Evolutionary conservation across 768 basidiomycete species (phyloP).

Genomic region (Boletus sensibilis): DNA sequence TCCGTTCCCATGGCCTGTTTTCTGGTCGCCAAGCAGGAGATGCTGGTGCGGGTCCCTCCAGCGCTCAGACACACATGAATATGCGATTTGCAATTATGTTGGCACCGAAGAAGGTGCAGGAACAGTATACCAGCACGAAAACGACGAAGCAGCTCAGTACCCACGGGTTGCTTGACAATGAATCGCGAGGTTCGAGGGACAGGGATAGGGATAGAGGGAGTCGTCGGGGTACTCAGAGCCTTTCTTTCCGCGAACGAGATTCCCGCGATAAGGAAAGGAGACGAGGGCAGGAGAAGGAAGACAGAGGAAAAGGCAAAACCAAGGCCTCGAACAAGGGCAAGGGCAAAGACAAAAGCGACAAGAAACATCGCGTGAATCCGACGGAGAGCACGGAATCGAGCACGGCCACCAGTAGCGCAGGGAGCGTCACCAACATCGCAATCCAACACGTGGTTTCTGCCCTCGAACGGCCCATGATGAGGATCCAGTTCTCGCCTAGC

Average conservation of each 20-base stretch:
- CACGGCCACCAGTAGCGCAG: slow-evolving; percentile 30
- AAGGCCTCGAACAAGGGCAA: slow-evolving; percentile 33
- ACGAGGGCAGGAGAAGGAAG: slow-evolving; percentile 20
- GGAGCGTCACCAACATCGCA: slow-evolving; percentile 20
- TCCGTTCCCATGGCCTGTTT: slow-evolving; percentile 52
- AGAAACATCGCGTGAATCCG: slow-evolving; percentile 26
- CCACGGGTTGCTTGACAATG: slow-evolving; percentile 62
- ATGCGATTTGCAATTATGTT: slow-evolving; percentile 51
- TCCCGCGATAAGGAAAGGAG: slow-evolving; percentile 25
- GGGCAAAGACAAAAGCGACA: slow-evolving; percentile 28
- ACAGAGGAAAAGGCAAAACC: slow-evolving; percentile 16
- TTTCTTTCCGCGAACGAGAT: slow-evolving; percentile 20
- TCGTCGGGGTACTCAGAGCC: slow-evolving; percentile 18
- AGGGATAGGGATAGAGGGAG: slow-evolving; percentile 4
- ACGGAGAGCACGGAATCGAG: slow-evolving; percentile 35
- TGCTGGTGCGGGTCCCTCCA: slow-evolving; percentile 3
- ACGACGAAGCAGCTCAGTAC: slow-evolving; percentile 67
- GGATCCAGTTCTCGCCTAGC: slow-evolving; percentile 18
- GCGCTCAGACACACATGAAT: slow-evolving; percentile 24
- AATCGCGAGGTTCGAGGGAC: slow-evolving; percentile 24
- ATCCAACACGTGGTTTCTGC: slow-evolving; percentile 9
- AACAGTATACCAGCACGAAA: slow-evolving; percentile 72
- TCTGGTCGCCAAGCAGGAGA: slow-evolving; percentile 16
- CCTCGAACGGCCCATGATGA: slow-evolving; percentile 8
- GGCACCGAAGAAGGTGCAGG: slow-evolving; percentile 74